Base-by-base conservation (phyloP, 805 yeast species). In the Metschnikowia drakensbergensis region DNA sequence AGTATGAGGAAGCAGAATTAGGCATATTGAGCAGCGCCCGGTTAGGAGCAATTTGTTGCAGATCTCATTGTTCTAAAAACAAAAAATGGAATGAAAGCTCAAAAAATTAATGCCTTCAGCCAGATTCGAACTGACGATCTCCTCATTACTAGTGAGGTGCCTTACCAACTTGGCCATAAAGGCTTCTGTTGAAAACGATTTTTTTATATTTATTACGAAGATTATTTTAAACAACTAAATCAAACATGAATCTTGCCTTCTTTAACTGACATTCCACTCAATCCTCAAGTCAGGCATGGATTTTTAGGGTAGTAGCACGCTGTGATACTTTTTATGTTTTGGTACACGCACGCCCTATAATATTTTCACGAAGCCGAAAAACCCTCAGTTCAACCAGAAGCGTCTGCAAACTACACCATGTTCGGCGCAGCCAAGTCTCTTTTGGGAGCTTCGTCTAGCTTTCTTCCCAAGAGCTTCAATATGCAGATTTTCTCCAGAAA, bases 161-260 rank as follows among this genome's bases (percentile, higher is more conserved):
- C 64, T 61, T 62, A 61, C 65, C 66, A 62, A 61, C 65, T 62
- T 61, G 65, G 66, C 66, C 66, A 62, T 61, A 63, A 59, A 62
- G 65, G 66, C 64, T 30, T 17, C 10, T 2, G 9, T 26, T 6
- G 9, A 37, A 25, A 11, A 23, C 9, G 1, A 11, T 6, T 11
- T 4, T n/a, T 37, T 10, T 37, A 6, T 11, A 31, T 31, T 8
- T 11, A 31, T 6, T 31, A 17, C 17, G 17, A 17, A 2, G 17
- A 17, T 17, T 17, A 17, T 17, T 17, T 1, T 17, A 17, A 2
- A 17, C 17, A 17, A 17, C 17, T 17, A 17, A 17, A 17, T 17
- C 17, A 17, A 17, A 17, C 2, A 17, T 17, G 17, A 17, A 17
- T 17, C 1, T 17, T 17, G 17, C 17, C 17, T 17, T 17, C 17